Conservation (phyloP, 345 rosid species). For the Noccaea bulbosa region DNA sequence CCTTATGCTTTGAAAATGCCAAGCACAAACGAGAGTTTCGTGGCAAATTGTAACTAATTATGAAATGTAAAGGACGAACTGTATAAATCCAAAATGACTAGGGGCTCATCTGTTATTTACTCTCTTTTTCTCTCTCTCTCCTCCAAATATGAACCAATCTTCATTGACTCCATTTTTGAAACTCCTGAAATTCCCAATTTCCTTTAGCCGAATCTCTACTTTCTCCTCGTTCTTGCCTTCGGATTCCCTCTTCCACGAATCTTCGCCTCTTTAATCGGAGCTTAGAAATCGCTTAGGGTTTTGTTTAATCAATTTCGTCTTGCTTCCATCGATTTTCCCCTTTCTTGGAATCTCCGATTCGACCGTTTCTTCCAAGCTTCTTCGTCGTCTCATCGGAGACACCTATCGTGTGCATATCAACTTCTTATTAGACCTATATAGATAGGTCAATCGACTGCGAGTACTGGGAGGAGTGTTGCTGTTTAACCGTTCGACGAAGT, state of each 20-base stretch:
- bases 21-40: not conserved
- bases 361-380: slow-evolving; percentile 11
- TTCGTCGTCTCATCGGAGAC: slow-evolving; percentile 28
- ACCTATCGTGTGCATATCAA: slow-evolving; percentile 4
- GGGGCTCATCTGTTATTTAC: not conserved
- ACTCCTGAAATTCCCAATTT: slow-evolving; percentile 35
- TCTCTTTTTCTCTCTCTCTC: slow-evolving; percentile 9
- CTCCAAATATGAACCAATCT: slow-evolving; percentile 36
- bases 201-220: slow-evolving; percentile 19
- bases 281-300: slow-evolving; percentile 11
- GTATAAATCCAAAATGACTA: not conserved
- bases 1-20: no score
- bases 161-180: slow-evolving; percentile 36
- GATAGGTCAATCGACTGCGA: not conserved
- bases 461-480: slow-evolving; percentile 9
- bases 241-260: slow-evolving; percentile 38
- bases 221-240: not conserved
- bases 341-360: slow-evolving; percentile 40
- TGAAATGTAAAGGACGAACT: not conserved
- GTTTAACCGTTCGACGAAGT: not conserved
- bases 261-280: slow-evolving; percentile 38
- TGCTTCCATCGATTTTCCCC: slow-evolving; percentile 17
- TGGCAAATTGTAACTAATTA: not conserved
- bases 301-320: not conserved
- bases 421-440: not conserved